Evolutionary conservation across 2,329 filamentous ascomycete species (phyloP), one percentile per base, ranked within the genome.

Genomic region (Epichloe aotearoae): DNA sequence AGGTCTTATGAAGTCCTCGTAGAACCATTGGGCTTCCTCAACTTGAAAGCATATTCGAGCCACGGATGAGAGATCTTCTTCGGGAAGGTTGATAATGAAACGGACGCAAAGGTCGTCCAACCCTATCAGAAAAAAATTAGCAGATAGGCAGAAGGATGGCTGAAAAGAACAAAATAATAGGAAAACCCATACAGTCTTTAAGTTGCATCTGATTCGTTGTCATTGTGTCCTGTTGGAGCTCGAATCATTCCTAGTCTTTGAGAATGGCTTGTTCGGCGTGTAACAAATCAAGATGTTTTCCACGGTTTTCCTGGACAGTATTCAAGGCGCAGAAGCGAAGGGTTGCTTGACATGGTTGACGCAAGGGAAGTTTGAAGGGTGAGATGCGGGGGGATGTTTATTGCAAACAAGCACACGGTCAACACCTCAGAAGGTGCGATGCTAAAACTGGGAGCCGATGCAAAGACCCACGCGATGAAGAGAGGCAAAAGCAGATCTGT

Each of bases 21-120:
- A 98, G 70, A 95, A 98, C 93, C 93, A 98, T 82, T 98, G 94
- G 61, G 93, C 93, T 70, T 98, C 94, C 69, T 98, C 93, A 59
- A 98, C 86, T 70, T 97, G 90, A 67, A 98, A 98, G 71, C 91
- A 97, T 69, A 98, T 93, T 64, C 93, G 85, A 64, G 89, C 88
- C 52, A 95, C 86, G 2, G 87, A 89, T 57, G 83, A 82, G 45
- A 97, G 79, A 68, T 98, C 93, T 68, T 93, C 88, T 57, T 86
- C 78, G 44, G 94, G 93, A 54, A 97, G 80, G 70, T 98, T 97
- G 69, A 97, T 88, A 64, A 98, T 91, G 71, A 98, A 98, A 65
- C 94, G 88, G 66, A 95, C 91, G 70, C 89, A 95, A 53, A 97
- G 80, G 71, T 97, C 91, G 82, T 97, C 91, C 73, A 97, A 78